These are phyloP conservation scores for Globisporangium nagaii DNA, from an alignment of 352 stramenopile species.

Conservation along the genomic window DNA sequence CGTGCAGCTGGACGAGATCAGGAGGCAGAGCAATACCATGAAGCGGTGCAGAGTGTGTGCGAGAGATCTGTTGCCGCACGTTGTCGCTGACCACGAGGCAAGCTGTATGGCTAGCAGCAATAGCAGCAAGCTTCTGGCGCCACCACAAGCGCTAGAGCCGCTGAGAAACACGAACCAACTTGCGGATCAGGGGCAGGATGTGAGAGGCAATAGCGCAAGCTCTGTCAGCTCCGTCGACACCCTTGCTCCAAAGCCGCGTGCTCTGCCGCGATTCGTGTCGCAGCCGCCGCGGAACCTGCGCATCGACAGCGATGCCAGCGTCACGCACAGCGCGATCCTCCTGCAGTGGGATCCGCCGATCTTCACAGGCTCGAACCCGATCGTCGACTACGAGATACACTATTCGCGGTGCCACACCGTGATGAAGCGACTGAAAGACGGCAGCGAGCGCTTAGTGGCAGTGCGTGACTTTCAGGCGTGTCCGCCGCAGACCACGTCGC, in stretches of 20 bases:
- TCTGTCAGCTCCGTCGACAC: background rate
- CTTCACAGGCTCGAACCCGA: conserved; percentile 58
- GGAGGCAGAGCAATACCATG: conserved; percentile 19
- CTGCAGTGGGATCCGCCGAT: conserved; percentile 62
- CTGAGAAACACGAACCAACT: conserved; percentile 19
- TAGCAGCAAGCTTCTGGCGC: background rate
- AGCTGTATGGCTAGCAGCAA: background rate
- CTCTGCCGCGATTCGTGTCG: conserved; percentile 37
- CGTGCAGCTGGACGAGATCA: conserved; percentile 25
- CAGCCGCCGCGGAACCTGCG: conserved; percentile 62
- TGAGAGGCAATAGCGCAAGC: background rate
- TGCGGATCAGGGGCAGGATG: conserved; percentile 9
- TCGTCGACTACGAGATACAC: conserved; percentile 64
- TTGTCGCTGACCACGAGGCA: conserved; percentile 22
- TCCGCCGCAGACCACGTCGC: conserved; percentile 23
- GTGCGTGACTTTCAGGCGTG: conserved; percentile 15
- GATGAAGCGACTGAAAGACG: background rate
- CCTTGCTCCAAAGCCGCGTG: background rate
- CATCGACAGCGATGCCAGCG: conserved; percentile 14
- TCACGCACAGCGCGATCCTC: conserved; percentile 36
- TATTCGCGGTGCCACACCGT: conserved; percentile 20
- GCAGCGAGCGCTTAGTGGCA: background rate
- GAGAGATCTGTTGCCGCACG: conserved; percentile 24
- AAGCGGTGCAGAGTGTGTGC: conserved; percentile 27
- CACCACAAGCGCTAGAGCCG: conserved; percentile 3